These are phyloP conservation scores for Elsinoe batatas DNA, from an alignment of 2,329 filamentous ascomycete genomes.

Conservation along the genomic window DNA sequence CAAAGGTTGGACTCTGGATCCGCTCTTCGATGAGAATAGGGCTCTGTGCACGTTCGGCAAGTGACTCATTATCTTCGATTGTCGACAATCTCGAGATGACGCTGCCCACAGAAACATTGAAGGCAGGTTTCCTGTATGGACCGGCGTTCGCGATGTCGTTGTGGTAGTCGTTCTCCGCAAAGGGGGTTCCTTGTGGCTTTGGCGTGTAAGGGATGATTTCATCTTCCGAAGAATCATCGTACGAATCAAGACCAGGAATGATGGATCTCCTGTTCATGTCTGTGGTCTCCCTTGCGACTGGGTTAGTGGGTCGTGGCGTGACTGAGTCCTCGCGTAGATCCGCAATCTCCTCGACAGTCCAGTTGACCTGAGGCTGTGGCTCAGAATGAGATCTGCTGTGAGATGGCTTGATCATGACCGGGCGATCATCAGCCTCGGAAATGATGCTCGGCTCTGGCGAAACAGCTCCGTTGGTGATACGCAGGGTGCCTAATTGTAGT, in stretches of 20 bases:
- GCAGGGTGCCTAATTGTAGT: conserved; percentile 34
- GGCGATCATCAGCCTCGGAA: conserved; percentile 1
- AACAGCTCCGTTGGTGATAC: conserved; percentile 38
- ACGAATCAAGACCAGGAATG: conserved; percentile 10
- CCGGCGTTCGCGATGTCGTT: background rate
- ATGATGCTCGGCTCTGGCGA: conserved; percentile 35
- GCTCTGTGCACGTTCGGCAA: background rate
- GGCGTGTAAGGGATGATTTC: background rate
- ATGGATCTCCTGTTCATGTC: background rate
- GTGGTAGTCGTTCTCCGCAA: conserved; percentile 1
- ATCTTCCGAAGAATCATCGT: conserved; percentile 8
- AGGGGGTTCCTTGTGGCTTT: background rate
- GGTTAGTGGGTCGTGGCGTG: background rate
- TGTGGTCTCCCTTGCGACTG: background rate
- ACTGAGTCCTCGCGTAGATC: background rate
- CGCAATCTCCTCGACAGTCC: background rate
- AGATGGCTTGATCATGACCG: background rate
- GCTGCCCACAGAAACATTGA: conserved; percentile 8
- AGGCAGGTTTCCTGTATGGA: conserved; percentile 2
- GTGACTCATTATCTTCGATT: conserved; percentile 9
- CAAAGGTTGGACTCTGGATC: background rate
- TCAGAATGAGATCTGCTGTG: conserved; percentile 3
- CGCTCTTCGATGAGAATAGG: background rate
- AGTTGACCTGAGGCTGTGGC: background rate
- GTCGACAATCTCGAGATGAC: conserved; percentile 9